Evolutionary conservation across 129 eudicot genomes (phyloP).

Genomic region (Saposhnikovia divaricata): DNA sequence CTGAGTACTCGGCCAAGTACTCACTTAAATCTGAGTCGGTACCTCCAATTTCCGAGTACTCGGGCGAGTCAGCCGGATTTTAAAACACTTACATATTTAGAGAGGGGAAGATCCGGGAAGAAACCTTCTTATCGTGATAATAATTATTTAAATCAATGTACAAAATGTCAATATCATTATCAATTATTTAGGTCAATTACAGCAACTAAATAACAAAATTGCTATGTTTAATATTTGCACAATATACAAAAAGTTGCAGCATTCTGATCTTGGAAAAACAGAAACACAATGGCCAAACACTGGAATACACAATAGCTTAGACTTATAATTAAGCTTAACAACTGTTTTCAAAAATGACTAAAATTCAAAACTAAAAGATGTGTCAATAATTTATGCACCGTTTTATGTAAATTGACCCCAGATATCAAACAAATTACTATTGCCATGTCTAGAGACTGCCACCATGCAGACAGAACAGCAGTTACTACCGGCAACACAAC

Average conservation of each 20-base stretch:
- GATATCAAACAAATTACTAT: constrained; percentile 35
- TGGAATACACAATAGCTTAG: constrained; percentile 2
- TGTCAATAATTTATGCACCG: constrained; percentile 28
- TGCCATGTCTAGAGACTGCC: constrained; percentile 23
- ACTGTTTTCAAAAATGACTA: not conserved
- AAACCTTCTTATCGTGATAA: no score
- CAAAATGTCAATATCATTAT: no score
- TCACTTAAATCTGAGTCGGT: no score
- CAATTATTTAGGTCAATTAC: no score
- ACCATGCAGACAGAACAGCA: constrained; percentile 12
- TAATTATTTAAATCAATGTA: not conserved
- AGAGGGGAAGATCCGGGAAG: no score
- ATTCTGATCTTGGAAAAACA: not conserved
- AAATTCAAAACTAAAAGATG: not conserved
- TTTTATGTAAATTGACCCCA: constrained; percentile 51
- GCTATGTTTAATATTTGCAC: not conserved
- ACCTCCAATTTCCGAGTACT: no score
- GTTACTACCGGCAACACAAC: not conserved
- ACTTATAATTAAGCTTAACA: not conserved
- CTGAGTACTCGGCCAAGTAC: no score
- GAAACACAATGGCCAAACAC: not conserved
- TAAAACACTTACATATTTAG: no score
- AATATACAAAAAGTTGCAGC: not conserved
- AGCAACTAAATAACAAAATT: not conserved
- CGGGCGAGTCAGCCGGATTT: no score